Percentiles rank a stretch among this genome's conserved stretches.
Conservation (phyloP, 495 filamentous ascomycete species). For the Neurospora terricola region DNA sequence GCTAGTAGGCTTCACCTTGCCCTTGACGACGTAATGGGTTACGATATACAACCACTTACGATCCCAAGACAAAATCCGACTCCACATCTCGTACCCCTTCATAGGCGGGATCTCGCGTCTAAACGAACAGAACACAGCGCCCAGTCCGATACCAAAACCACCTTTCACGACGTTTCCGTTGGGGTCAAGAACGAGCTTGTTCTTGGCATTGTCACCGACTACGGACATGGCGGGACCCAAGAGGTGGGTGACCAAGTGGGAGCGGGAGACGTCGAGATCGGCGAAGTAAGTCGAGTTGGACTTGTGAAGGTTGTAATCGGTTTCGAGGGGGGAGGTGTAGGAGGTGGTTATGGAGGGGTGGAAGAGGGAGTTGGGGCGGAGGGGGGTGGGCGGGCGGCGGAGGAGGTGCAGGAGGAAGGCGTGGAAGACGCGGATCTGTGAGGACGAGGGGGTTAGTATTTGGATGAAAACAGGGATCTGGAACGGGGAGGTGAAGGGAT, state of each 20-base stretch:
- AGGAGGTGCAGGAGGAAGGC: constrained; percentile 52
- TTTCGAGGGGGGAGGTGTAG: constrained; percentile 53
- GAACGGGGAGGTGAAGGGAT: too few relatives aligned
- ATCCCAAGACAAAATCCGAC: constrained; percentile 61
- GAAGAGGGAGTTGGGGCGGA: constrained; percentile 50
- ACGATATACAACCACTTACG: constrained; percentile 43
- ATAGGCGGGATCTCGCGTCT: constrained; percentile 60
- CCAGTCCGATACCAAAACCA: constrained; percentile 51
- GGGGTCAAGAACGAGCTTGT: constrained; percentile 32
- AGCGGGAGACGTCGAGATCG: constrained; percentile 66
- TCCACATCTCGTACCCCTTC: constrained; percentile 63
- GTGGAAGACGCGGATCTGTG: constrained; percentile 52
- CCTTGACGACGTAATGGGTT: constrained; percentile 48
- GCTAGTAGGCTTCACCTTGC: constrained; percentile 38
- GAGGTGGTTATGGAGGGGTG: constrained; percentile 51
- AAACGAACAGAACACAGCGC: constrained; percentile 58
- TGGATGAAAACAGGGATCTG: too few relatives aligned
- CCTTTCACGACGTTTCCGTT: constrained; percentile 22
- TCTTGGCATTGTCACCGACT: constrained; percentile 30
- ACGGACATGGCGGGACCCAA: constrained; percentile 37
- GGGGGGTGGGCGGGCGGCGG: constrained; percentile 19
- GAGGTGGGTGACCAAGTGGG: constrained; percentile 47
- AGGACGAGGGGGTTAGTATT: not conserved
- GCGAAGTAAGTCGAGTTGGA: constrained; percentile 76
- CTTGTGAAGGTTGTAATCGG: constrained; percentile 80